Evolutionary conservation across 192 early-diverging fungal species (phyloP).

Genomic region (Geosiphon pyriformis): DNA sequence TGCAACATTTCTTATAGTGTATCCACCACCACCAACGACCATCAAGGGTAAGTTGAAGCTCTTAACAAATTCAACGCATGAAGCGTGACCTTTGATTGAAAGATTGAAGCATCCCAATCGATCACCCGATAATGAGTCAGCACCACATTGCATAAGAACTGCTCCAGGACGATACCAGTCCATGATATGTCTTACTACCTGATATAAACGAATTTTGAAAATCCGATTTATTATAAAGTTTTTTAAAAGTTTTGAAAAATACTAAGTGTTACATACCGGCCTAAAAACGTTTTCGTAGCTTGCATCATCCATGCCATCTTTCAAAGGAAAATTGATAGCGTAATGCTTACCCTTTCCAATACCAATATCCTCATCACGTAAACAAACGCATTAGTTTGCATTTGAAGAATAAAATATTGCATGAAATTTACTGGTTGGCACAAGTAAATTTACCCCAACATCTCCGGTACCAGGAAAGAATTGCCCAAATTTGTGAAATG

Average conservation of each 20-base stretch:
- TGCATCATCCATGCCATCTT: slow-evolving; percentile 93
- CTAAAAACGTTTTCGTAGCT: slow-evolving; percentile 68
- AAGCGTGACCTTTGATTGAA: slow-evolving; percentile 89
- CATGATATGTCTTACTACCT: slow-evolving; percentile 93
- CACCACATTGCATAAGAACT: slow-evolving; percentile 94
- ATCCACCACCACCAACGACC: slow-evolving; percentile 94
- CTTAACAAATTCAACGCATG: slow-evolving; percentile 87
- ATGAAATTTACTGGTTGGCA: no score
- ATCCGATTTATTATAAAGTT: no score
- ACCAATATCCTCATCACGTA: slow-evolving; percentile 75
- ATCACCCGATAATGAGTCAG: slow-evolving; percentile 93
- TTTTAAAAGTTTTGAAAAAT: background rate
- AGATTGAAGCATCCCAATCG: slow-evolving; percentile 94
- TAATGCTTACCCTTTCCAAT: slow-evolving; percentile 84
- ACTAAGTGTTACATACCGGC: slow-evolving; percentile 37
- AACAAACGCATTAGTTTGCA: background rate
- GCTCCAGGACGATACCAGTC: slow-evolving; percentile 87
- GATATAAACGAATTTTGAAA: slow-evolving; percentile 21
- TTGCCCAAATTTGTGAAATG: slow-evolving; percentile 91
- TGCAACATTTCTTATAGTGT: slow-evolving; percentile 96
- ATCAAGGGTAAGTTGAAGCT: slow-evolving; percentile 87
- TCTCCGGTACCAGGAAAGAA: slow-evolving; percentile 97
- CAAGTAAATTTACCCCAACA: slow-evolving; percentile 36
- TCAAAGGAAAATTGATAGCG: slow-evolving; percentile 89
- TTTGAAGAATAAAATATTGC: slow-evolving; percentile 7